phyloP scores from a whole-genome alignment of 176 grass and related monocot species.

The Eleusine coracana region DNA sequence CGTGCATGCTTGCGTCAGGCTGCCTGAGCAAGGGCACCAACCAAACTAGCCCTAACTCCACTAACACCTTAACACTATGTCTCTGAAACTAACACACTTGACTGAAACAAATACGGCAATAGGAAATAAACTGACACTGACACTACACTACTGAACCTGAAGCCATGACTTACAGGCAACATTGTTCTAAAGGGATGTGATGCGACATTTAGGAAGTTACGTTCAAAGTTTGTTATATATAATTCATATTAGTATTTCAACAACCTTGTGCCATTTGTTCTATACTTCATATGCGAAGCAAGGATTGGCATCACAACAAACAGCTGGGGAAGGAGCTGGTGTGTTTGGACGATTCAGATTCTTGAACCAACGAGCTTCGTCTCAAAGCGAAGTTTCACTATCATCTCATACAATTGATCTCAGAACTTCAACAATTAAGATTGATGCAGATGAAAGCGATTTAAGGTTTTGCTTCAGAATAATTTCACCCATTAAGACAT shows the following conservation, averaged over 20 bases:
- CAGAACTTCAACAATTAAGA: constrained; percentile 91
- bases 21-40: no score
- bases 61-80: no score
- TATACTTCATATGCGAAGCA: constrained; percentile 53
- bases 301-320: constrained; percentile 64
- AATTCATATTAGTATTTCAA: neutral
- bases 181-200: constrained; percentile 19
- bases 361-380: constrained; percentile 57
- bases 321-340: constrained; percentile 51
- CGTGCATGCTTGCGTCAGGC: no score
- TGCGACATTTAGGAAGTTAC: constrained; percentile 14
- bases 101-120: no score
- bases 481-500: constrained; percentile 81
- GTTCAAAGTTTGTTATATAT: neutral
- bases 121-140: no score
- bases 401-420: constrained; percentile 81
- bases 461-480: constrained; percentile 97
- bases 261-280: constrained; percentile 12
- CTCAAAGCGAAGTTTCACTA: constrained; percentile 66
- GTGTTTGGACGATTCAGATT: constrained; percentile 77
- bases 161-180: neutral
- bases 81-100: no score
- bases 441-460: constrained; percentile 89
- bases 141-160: no score
- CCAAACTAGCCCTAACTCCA: no score